Evolutionary conservation across 352 stramenopile genomes (phyloP).

Genomic region (Hyaloperonospora brassicae): DNA sequence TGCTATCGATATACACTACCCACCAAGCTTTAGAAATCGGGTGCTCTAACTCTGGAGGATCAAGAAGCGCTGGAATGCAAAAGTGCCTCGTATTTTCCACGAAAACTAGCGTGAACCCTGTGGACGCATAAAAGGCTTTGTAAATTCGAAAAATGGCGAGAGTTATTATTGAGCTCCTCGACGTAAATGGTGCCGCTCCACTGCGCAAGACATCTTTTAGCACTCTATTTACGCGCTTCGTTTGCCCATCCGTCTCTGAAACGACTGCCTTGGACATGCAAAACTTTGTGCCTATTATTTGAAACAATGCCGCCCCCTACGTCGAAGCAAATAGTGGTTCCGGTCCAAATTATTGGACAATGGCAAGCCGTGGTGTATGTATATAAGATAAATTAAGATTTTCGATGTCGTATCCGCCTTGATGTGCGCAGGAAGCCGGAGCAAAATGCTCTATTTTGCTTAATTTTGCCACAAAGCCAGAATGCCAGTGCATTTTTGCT

Average conservation of each 20-base stretch:
- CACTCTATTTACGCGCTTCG: background rate
- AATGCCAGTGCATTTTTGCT: background rate
- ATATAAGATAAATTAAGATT: too few relatives aligned
- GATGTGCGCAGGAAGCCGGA: background rate
- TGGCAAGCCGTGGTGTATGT: too few relatives aligned
- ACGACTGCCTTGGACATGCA: too few relatives aligned
- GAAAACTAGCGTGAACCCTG: background rate
- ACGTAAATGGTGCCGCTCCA: background rate
- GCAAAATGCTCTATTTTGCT: background rate
- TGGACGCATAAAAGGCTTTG: background rate
- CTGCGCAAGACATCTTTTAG: background rate
- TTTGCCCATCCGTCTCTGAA: background rate
- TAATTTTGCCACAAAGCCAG: background rate
- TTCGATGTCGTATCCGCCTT: background rate
- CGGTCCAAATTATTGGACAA: too few relatives aligned
- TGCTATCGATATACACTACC: background rate
- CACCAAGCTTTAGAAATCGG: background rate
- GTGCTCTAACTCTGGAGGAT: background rate
- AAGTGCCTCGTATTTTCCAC: background rate
- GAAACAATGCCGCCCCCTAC: too few relatives aligned
- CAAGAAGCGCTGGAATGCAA: background rate
- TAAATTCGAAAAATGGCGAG: background rate
- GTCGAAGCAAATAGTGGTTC: too few relatives aligned
- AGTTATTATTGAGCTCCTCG: background rate
- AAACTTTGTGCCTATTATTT: too few relatives aligned